These are phyloP conservation scores for Sphagnum fallax DNA, from an alignment of 228 moss, liverwort and hornwort species.

Conservation along the genomic window DNA sequence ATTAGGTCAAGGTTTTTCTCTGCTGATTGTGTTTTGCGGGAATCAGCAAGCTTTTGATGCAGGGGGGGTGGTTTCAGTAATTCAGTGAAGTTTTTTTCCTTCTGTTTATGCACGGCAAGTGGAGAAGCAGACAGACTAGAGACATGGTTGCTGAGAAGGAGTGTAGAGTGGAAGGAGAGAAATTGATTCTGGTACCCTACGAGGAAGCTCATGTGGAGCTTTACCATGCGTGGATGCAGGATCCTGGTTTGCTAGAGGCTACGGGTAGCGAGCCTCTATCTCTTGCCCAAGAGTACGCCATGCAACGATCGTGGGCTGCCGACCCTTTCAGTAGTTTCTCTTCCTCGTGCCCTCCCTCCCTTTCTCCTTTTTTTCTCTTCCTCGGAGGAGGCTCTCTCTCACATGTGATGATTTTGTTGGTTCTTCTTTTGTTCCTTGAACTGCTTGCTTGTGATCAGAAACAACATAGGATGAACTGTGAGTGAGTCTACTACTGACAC, in stretches of 20 bases:
- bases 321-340: conserved; percentile 24
- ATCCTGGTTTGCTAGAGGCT: conserved; percentile 23
- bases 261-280: conserved; percentile 28
- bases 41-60: too few species aligned
- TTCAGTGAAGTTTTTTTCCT: too few species aligned
- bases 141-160: conserved; percentile 19
- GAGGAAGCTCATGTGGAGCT: conserved; percentile 26
- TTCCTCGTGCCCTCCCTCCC: neutral
- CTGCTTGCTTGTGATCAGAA: too few species aligned
- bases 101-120: neutral
- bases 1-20: too few species aligned
- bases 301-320: conserved; percentile 33
- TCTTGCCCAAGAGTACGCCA: conserved; percentile 22
- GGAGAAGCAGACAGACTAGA: neutral
- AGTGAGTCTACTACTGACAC: too few species aligned
- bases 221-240: conserved; percentile 36
- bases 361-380: neutral
- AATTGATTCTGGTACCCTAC: conserved; percentile 26
- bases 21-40: too few species aligned
- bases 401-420: too few species aligned
- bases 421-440: too few species aligned
- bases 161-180: conserved; percentile 18
- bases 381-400: neutral
- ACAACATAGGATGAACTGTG: too few species aligned
- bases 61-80: too few species aligned